Conservation (phyloP, 352 stramenopile genomes). For the Globisporangium parvum region DNA sequence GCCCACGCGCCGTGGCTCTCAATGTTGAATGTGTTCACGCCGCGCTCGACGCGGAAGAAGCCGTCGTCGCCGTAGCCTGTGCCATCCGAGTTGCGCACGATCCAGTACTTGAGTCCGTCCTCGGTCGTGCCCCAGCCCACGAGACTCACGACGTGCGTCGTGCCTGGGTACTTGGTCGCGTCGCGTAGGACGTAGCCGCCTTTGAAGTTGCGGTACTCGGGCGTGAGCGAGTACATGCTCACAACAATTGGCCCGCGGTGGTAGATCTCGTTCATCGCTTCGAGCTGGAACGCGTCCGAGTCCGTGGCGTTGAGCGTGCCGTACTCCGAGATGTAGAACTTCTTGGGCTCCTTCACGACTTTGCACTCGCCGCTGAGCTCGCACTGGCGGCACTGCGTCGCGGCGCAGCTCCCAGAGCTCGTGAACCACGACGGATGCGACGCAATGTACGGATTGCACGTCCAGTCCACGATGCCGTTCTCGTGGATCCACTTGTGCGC, state of each 20-base stretch:
- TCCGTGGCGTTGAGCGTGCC: conserved; percentile 73
- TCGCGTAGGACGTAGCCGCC: conserved; percentile 89
- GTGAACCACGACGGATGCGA: conserved; percentile 70
- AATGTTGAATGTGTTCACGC: conserved; percentile 75
- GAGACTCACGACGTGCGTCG: conserved; percentile 91
- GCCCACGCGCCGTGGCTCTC: conserved; percentile 69
- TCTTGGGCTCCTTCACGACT: conserved; percentile 47
- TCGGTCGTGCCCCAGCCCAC: conserved; percentile 92
- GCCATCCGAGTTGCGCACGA: conserved; percentile 92
- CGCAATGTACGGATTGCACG: conserved; percentile 78
- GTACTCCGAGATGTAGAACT: conserved; percentile 69
- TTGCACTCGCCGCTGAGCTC: conserved; percentile 52
- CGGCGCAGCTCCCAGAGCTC: conserved; percentile 41
- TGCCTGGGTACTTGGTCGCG: conserved; percentile 65
- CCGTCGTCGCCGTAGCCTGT: conserved; percentile 71
- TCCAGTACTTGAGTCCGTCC: conserved; percentile 92
- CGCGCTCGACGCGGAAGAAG: conserved; percentile 67
- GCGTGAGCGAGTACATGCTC: conserved; percentile 83
- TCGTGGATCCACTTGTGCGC: conserved; percentile 83
- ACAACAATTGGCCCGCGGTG: conserved; percentile 92
- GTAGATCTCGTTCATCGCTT: conserved; percentile 95
- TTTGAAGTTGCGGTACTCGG: conserved; percentile 82
- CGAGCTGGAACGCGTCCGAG: conserved; percentile 53
- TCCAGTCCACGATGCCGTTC: conserved; percentile 77
- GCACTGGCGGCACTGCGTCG: conserved; percentile 64